phyloP scores from a whole-genome alignment of 805 yeast genomes.

The Saturnispora ahearnii region DNA sequence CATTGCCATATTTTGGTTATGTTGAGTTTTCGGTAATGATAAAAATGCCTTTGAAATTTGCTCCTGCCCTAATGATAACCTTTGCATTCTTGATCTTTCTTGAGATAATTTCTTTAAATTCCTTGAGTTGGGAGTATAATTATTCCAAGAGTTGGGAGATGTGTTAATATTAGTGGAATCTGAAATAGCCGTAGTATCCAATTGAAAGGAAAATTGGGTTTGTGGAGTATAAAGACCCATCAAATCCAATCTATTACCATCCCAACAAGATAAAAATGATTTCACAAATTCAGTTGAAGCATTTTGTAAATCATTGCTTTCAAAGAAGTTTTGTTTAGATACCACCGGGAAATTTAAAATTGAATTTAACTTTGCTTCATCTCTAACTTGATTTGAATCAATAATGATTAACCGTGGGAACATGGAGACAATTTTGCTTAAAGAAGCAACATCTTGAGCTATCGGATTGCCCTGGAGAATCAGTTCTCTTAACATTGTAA shows the following conservation, averaged over 20 bases:
- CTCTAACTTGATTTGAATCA: conserved; percentile 72
- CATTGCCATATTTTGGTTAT: conserved; percentile 61
- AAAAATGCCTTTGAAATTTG: conserved; percentile 52
- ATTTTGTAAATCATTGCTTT: conserved; percentile 58
- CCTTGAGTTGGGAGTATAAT: conserved; percentile 65
- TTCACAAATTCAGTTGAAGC: conserved; percentile 71
- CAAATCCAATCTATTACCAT: conserved; percentile 60
- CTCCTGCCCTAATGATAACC: conserved; percentile 62
- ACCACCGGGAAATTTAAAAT: conserved; percentile 49
- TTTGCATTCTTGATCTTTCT: conserved; percentile 44
- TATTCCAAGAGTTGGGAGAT: conserved; percentile 40
- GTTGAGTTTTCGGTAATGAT: conserved; percentile 71
- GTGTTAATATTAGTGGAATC: conserved; percentile 18
- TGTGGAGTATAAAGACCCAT: conserved; percentile 67
- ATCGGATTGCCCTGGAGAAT: conserved; percentile 76
- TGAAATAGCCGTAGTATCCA: conserved; percentile 50
- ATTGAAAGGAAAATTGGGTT: conserved; percentile 76
- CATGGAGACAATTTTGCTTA: conserved; percentile 51
- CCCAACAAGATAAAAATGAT: conserved; percentile 76
- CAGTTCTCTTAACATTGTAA: conserved; percentile 64
- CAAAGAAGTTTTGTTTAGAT: conserved; percentile 67
- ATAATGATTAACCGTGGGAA: conserved; percentile 78
- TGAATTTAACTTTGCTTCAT: conserved; percentile 48
- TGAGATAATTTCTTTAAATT: conserved; percentile 58
- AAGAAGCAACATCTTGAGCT: conserved; percentile 32